Percentiles rank a stretch among this genome's conserved stretches.
Conservation (phyloP, 1,139 yeast species). For the Yamadazyma dendronema region DNA sequence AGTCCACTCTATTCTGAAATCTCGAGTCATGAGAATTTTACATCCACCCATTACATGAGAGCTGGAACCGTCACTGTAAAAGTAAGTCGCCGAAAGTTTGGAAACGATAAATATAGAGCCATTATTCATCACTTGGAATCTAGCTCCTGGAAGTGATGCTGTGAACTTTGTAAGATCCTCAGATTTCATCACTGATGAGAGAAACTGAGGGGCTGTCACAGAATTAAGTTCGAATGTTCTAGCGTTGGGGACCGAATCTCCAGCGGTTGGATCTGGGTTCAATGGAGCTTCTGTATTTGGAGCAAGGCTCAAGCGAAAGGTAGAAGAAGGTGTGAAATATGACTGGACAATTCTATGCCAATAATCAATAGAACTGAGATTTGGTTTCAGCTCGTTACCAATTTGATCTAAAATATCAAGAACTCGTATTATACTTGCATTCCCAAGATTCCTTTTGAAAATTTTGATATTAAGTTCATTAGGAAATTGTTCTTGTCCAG, state of each 20-base stretch:
- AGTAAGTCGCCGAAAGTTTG: constrained; percentile 51
- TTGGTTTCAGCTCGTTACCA: constrained; percentile 31
- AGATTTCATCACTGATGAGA: constrained; percentile 54
- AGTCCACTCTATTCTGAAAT: constrained; percentile 67
- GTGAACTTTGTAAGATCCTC: constrained; percentile 50
- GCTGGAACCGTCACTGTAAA: constrained; percentile 67
- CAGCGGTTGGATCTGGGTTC: constrained; percentile 2
- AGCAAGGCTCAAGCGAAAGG: constrained; percentile 27
- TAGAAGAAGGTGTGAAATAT: constrained; percentile 34
- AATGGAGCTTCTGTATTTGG: constrained; percentile 5
- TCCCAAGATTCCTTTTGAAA: constrained; percentile 41
- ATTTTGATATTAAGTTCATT: constrained; percentile 37
- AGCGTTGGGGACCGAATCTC: constrained; percentile 32
- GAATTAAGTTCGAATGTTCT: constrained; percentile 65
- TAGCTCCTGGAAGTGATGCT: constrained; percentile 59
- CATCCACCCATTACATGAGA: constrained; percentile 60
- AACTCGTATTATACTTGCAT: constrained; percentile 44
- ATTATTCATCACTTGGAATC: constrained; percentile 64
- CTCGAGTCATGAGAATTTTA: constrained; percentile 59
- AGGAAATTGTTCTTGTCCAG: constrained; percentile 22
- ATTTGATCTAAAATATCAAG: constrained; percentile 39
- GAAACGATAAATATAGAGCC: constrained; percentile 66
- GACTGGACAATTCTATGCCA: constrained; percentile 40
- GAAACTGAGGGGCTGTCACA: constrained; percentile 65
- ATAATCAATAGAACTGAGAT: constrained; percentile 30